phyloP scores from a whole-genome alignment of 305 asterid genomes.

The Fraxinus ornus region DNA sequence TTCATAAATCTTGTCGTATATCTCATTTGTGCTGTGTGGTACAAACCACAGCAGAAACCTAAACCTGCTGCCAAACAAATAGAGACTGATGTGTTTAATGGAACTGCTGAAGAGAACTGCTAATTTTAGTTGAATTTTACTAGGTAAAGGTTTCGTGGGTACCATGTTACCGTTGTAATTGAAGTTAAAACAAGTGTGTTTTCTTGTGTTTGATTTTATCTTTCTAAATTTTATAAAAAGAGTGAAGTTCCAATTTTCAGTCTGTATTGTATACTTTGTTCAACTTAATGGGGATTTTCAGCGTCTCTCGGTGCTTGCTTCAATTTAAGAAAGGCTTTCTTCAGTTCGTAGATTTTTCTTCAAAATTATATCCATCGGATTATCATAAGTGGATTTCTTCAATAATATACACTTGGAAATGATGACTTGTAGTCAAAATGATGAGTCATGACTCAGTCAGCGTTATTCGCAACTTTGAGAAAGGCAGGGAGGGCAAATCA shows the following conservation, averaged over 20 bases:
- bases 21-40: constrained; percentile 54
- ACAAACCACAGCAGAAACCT: constrained; percentile 36
- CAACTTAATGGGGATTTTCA: neutral
- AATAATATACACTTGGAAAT: too few relatives aligned
- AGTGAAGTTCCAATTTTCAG: neutral
- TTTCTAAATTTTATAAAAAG: neutral
- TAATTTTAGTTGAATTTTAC: neutral
- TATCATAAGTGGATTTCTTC: too few relatives aligned
- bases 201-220: neutral
- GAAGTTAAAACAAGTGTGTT: neutral
- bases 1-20: constrained; percentile 50
- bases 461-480: too few relatives aligned
- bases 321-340: neutral
- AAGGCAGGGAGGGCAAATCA: neutral
- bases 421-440: too few relatives aligned
- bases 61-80: constrained; percentile 28
- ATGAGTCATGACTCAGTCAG: too few relatives aligned
- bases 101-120: constrained; percentile 33
- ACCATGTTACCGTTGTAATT: neutral
- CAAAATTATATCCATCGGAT: too few relatives aligned
- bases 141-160: neutral
- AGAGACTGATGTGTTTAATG: constrained; percentile 24
- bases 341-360: neutral
- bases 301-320: neutral
- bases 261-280: neutral